Evolutionary conservation across 805 yeast genomes (phyloP).

Genomic region (Candida pseudofarinosa): DNA sequence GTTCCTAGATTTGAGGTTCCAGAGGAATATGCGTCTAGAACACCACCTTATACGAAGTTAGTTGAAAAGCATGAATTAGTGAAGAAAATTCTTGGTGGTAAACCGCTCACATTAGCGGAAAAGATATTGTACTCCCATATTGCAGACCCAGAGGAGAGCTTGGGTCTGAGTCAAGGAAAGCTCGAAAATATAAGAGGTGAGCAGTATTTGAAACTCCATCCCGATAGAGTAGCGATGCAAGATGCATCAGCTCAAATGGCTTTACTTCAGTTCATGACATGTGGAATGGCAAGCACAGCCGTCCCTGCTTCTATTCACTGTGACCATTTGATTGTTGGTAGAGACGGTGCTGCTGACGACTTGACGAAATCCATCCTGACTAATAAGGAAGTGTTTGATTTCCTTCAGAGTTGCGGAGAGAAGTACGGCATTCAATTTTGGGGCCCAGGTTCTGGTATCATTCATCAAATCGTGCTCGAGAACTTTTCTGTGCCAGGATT

Average conservation of each 20-base stretch:
- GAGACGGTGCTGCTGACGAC: constrained; percentile 85
- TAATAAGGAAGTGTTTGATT: constrained; percentile 94
- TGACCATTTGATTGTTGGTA: constrained; percentile 97
- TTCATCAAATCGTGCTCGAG: constrained; percentile 95
- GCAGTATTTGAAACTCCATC: constrained; percentile 86
- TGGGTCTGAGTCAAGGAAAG: constrained; percentile 46
- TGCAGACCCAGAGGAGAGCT: constrained; percentile 80
- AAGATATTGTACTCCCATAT: constrained; percentile 91
- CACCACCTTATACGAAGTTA: constrained; percentile 86
- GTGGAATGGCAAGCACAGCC: constrained; percentile 80
- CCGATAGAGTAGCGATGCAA: constrained; percentile 99
- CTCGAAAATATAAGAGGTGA: constrained; percentile 70
- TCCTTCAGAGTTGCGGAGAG: constrained; percentile 86
- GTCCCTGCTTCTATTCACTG: constrained; percentile 97
- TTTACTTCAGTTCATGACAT: constrained; percentile 95
- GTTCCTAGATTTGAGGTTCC: constrained; percentile 43
- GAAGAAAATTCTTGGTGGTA: constrained; percentile 56
- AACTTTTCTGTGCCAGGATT: constrained; percentile 96
- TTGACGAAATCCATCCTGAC: constrained; percentile 74
- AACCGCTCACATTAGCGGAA: constrained; percentile 90
- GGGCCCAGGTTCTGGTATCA: constrained; percentile 99
- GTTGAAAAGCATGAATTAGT: constrained; percentile 60
- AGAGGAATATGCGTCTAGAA: constrained; percentile 57
- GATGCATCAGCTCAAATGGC: constrained; percentile 99
- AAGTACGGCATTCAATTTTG: constrained; percentile 97